A percentile compares a stretch with the other conserved stretches of the same genome.
phyloP scores from a whole-genome alignment of 495 filamentous ascomycete genomes.

The Collariella sp. region DNA sequence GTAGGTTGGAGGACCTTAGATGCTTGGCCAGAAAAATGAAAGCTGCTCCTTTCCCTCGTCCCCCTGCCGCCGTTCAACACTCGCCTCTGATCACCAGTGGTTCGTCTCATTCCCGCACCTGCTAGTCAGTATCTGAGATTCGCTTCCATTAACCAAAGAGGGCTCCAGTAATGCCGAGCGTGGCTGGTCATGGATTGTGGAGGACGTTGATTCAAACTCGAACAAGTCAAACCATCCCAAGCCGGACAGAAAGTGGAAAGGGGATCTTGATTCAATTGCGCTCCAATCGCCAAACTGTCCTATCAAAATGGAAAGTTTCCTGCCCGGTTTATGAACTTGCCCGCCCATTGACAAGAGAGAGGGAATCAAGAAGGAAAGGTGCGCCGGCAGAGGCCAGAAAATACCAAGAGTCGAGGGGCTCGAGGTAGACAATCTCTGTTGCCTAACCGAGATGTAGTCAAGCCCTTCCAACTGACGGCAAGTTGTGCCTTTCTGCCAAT shows the following conservation, averaged over 20 bases:
- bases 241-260: not conserved
- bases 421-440: not conserved
- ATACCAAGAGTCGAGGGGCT: not conserved
- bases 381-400: conserved; percentile 18
- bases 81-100: too few species aligned
- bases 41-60: too few species aligned
- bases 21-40: too few species aligned
- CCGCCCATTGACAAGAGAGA: conserved; percentile 17
- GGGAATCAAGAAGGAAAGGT: conserved; percentile 30
- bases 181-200: too few species aligned
- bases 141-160: too few species aligned
- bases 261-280: conserved; percentile 36
- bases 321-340: conserved; percentile 34
- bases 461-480: not conserved
- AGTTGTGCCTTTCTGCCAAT: not conserved
- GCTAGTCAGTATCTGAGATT: too few species aligned
- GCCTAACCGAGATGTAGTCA: not conserved
- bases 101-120: too few species aligned
- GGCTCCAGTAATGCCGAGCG: too few species aligned
- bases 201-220: too few species aligned
- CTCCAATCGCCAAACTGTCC: conserved; percentile 34
- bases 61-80: too few species aligned
- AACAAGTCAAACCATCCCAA: not conserved
- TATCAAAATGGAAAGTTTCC: conserved; percentile 30
- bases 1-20: too few species aligned